Evolutionary conservation across 148 eudicot genomes (phyloP).

Genomic region (Limonium bicolor): DNA sequence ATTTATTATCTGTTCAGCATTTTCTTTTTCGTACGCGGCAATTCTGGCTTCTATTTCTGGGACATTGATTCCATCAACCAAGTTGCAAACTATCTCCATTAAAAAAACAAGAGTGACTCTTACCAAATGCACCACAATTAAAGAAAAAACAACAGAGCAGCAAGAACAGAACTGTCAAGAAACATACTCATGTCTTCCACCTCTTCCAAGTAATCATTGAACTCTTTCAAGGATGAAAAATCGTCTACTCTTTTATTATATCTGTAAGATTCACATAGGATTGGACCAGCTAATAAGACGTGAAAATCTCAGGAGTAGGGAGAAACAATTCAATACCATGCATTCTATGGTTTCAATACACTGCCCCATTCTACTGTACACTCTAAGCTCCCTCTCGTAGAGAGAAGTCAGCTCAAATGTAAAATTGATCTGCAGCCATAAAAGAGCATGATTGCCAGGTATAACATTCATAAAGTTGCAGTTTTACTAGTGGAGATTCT

Average conservation of each 20-base stretch:
- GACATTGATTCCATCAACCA: conserved; percentile 78
- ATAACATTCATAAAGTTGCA: too few relatives aligned
- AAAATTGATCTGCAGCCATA: not conserved
- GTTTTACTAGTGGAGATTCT: too few relatives aligned
- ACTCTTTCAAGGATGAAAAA: conserved; percentile 66
- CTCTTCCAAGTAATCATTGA: conserved; percentile 93
- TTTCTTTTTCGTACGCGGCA: conserved; percentile 59
- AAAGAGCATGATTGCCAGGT: not conserved
- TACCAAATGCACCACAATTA: conserved; percentile 1
- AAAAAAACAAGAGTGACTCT: conserved; percentile 10
- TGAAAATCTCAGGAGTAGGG: not conserved
- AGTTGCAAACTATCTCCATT: conserved; percentile 57
- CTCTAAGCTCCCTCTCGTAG: too few relatives aligned
- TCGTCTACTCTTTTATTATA: conserved; percentile 89
- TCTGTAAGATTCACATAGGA: conserved; percentile 21
- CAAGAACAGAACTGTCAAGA: not conserved
- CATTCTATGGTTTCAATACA: not conserved
- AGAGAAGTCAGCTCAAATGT: not conserved
- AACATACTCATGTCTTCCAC: conserved; percentile 93
- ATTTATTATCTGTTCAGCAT: conserved; percentile 77
- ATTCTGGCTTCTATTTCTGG: conserved; percentile 68
- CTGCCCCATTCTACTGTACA: too few relatives aligned
- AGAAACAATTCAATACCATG: not conserved
- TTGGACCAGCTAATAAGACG: not conserved
- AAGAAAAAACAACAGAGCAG: not conserved